Conservation (phyloP, 805 yeast species). For the Lachancea mirantina region DNA sequence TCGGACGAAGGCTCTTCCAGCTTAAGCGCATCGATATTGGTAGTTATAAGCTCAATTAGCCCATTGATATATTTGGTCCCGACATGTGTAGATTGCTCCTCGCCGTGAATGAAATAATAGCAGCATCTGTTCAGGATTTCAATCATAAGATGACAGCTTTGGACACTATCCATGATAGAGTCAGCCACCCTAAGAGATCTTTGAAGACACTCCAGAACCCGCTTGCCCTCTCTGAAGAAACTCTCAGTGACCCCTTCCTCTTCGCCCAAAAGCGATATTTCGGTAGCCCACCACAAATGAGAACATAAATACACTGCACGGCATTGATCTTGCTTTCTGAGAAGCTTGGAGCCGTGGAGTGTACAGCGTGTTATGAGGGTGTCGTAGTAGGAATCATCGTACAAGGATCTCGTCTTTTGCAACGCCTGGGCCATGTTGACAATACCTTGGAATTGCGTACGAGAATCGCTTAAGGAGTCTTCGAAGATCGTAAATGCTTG, state of each 20-base stretch:
- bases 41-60: conserved; percentile 70
- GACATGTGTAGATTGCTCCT: conserved; percentile 42
- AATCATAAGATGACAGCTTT: conserved; percentile 71
- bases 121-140: conserved; percentile 84
- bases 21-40: conserved; percentile 39
- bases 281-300: conserved; percentile 91
- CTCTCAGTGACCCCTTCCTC: conserved; percentile 37
- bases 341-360: conserved; percentile 75
- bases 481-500: conserved; percentile 85
- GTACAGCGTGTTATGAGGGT: conserved; percentile 78
- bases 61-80: conserved; percentile 77
- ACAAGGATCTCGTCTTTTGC: conserved; percentile 45
- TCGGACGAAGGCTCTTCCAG: conserved; percentile 27
- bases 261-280: conserved; percentile 42
- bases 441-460: conserved; percentile 47
- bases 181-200: conserved; percentile 86
- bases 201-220: conserved; percentile 87
- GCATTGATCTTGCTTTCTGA: conserved; percentile 92
- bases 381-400: conserved; percentile 56
- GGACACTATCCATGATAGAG: conserved; percentile 70
- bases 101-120: conserved; percentile 79
- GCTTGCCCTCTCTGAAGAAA: conserved; percentile 46
- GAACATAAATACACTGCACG: conserved; percentile 78
- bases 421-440: conserved; percentile 44
- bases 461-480: conserved; percentile 47